Evolutionary conservation across 352 stramenopile species (phyloP), one percentile per base, ranked within the genome.

Genomic region (Globisporangium paroecandrum): DNA sequence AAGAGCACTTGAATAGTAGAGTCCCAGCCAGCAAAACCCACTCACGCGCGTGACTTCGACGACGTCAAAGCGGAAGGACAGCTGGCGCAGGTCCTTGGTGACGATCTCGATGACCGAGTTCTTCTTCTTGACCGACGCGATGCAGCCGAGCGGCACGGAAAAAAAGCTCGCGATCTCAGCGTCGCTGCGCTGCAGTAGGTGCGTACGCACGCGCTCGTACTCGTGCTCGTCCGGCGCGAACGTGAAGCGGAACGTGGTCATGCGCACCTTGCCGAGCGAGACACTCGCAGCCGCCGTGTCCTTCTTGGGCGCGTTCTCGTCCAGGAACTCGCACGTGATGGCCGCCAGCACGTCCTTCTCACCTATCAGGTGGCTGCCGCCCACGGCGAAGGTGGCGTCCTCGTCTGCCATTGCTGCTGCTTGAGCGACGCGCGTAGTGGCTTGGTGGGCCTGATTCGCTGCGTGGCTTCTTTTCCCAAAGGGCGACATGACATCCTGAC

Each of bases 241-340:
- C 78, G 93, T 83, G 69, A 95, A 92, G 60, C 87, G 85, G 73
- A 86, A 95, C 22, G 85, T 93, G 29, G 87, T 95, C 85, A 93
- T 95, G 73, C 90, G 77, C 62, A 95, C 83, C 36, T 69, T 74
- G 15, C 87, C 87, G 15, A 89, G 73, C 70, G 82, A 90, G 13
- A 93, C 79, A 9, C 71, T 85, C 7, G 81, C 77, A 22, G 80
- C 75, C 20, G 82, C 65, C 53, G 80, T 82, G 69, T 93, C 85
- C 46, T 89, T 90, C 68, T 74, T 86, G 38, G 73, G 36, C 32
- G 76, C 75, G 54, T 74, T 75, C 60, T 90, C 83, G 63, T 90
- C 83, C 58, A 93, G 72, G 59, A 82, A 91, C 76, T 93, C 85
- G 74, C 82, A 82, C 51, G 80, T 85, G 72, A 93, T 89, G 54